Evolutionary conservation across 2,329 filamentous ascomycete genomes (phyloP).

Genomic region (Claviceps fusiformis): DNA sequence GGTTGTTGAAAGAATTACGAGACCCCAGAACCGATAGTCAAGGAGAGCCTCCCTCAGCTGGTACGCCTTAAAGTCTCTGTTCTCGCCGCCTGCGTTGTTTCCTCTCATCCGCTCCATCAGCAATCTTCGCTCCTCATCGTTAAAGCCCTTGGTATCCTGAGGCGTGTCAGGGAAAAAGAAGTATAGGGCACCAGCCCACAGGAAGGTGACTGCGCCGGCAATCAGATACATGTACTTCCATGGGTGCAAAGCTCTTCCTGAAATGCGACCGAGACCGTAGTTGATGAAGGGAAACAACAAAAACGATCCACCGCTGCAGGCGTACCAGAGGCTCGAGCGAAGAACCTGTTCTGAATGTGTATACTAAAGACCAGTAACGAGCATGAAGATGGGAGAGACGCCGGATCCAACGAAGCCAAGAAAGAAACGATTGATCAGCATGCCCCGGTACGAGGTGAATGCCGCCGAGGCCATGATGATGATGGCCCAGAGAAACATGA

Average conservation of each 20-base stretch:
- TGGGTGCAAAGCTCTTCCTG: constrained; percentile 12
- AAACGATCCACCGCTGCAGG: constrained; percentile 23
- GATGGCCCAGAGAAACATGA: constrained; percentile 18
- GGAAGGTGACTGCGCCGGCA: constrained; percentile 17
- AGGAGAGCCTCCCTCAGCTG: constrained; percentile 16
- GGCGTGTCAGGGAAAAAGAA: constrained; percentile 18
- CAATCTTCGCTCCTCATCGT: constrained; percentile 13
- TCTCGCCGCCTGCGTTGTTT: constrained; percentile 16
- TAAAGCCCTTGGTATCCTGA: constrained; percentile 16
- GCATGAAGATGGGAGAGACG: constrained; percentile 22
- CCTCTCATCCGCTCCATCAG: constrained; percentile 14
- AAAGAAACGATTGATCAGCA: constrained; percentile 23
- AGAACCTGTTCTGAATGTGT: constrained; percentile 22
- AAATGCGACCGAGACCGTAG: constrained; percentile 20
- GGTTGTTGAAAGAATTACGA: constrained; percentile 16
- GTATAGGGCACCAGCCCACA: constrained; percentile 15
- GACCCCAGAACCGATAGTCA: constrained; percentile 16
- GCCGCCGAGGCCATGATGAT: constrained; percentile 11
- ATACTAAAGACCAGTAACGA: constrained; percentile 26
- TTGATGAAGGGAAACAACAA: constrained; percentile 21
- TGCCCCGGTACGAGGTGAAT: constrained; percentile 13
- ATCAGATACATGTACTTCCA: constrained; percentile 24
- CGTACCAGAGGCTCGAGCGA: constrained; percentile 17
- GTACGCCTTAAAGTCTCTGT: constrained; percentile 14
- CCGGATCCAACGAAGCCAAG: constrained; percentile 22